Conservation (phyloP, 2,329 filamentous ascomycete genomes). For the Aspergillus sp. region DNA sequence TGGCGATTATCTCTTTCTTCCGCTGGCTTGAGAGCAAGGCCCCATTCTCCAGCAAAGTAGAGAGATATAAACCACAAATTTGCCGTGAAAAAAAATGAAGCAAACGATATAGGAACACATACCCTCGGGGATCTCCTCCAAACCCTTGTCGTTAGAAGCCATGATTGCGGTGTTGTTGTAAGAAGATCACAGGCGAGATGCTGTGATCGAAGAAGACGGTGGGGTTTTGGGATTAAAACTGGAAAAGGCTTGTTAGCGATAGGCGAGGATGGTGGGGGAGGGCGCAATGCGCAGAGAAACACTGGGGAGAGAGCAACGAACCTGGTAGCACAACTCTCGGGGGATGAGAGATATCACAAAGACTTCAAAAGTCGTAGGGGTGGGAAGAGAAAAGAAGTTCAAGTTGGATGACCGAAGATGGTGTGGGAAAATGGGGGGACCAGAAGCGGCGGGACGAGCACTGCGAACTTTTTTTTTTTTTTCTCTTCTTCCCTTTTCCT, state of each 20-base stretch:
- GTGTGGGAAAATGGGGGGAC: slow-evolving; percentile 25
- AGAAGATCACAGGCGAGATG: slow-evolving; percentile 71
- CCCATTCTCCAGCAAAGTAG: not conserved
- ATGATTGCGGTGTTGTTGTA: slow-evolving; percentile 76
- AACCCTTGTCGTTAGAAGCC: slow-evolving; percentile 90
- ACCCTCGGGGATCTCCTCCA: slow-evolving; percentile 97
- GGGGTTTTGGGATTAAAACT: slow-evolving; percentile 36
- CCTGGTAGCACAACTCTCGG: slow-evolving; percentile 41
- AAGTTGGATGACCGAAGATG: slow-evolving; percentile 17
- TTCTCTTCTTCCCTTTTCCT: slow-evolving; percentile 16
- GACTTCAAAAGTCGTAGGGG: slow-evolving; percentile 30
- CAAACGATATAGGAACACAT: slow-evolving; percentile 48
- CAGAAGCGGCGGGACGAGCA: slow-evolving; percentile 15
- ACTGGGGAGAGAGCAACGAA: slow-evolving; percentile 18
- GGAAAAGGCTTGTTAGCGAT: slow-evolving; percentile 33
- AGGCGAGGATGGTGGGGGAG: slow-evolving; percentile 34
- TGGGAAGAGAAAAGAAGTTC: slow-evolving; percentile 16
- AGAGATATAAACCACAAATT: slow-evolving; percentile 5
- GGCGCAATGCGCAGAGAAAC: slow-evolving; percentile 21
- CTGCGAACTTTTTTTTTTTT: slow-evolving; percentile 19
- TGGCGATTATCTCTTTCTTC: slow-evolving; percentile 18
- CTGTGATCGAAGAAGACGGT: slow-evolving; percentile 60
- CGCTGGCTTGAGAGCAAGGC: slow-evolving; percentile 1
- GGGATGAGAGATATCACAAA: slow-evolving; percentile 31
- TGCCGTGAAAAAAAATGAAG: slow-evolving; percentile 10